phyloP scores from a whole-genome alignment of 2,329 filamentous ascomycete genomes.

The Thelonectria rubi region DNA sequence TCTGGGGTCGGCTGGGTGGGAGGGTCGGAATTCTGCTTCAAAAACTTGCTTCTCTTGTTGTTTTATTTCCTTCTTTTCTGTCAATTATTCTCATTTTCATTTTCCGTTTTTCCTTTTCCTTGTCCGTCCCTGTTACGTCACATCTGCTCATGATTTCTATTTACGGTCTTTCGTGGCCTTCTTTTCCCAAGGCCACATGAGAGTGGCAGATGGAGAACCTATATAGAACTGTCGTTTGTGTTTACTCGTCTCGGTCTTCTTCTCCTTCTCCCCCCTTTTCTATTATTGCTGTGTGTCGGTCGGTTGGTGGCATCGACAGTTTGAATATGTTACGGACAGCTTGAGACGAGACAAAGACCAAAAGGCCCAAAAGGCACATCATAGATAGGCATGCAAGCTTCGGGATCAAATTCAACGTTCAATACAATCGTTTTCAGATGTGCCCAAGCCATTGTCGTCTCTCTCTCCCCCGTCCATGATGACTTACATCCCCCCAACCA shows the following conservation, averaged over 20 bases:
- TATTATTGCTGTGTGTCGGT: background rate
- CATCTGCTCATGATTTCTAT: background rate
- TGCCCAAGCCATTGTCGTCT: background rate
- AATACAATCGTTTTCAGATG: background rate
- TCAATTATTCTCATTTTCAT: background rate
- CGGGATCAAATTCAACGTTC: background rate
- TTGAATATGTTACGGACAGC: background rate
- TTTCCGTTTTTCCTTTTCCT: conserved; percentile 7
- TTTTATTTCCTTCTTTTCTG: conserved; percentile 11
- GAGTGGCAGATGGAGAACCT: background rate
- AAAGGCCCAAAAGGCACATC: background rate
- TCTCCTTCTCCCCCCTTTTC: background rate
- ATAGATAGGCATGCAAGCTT: background rate
- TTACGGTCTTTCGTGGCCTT: background rate
- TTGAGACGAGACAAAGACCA: background rate
- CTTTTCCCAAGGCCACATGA: background rate
- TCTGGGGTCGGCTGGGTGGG: background rate
- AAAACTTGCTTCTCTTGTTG: conserved; percentile 5
- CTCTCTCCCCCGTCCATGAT: background rate
- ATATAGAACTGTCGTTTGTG: background rate
- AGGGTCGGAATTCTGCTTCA: conserved; percentile 19
- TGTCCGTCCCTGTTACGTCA: background rate
- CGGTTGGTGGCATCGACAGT: background rate
- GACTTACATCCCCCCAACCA: background rate
- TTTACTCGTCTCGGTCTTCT: background rate